Conservation (phyloP, 2,329 filamentous ascomycete genomes). For the Phyllosticta citrichinensis region DNA sequence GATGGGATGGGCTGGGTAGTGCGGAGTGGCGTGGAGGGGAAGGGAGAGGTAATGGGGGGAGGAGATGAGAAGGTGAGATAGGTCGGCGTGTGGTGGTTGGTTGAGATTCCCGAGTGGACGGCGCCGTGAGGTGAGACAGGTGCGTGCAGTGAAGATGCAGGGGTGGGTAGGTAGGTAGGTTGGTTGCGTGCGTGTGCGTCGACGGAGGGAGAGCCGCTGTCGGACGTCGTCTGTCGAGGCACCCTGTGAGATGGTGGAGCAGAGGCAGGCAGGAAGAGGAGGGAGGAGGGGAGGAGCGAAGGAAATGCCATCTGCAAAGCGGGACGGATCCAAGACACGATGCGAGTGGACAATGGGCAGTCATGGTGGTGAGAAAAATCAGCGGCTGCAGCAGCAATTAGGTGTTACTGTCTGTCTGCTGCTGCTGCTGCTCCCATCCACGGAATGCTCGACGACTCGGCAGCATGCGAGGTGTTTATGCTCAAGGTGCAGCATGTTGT, state of each 20-base stretch:
- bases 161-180: too few species aligned
- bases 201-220: not conserved
- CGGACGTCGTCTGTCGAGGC: too few species aligned
- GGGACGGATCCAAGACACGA: not conserved
- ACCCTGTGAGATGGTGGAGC: too few species aligned
- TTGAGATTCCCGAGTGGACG: not conserved
- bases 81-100: not conserved
- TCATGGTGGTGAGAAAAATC: constrained; percentile 8
- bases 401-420: not conserved
- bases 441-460: not conserved
- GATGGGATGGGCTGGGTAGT: not conserved
- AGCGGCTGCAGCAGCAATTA: not conserved
- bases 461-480: not conserved
- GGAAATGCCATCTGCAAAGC: too few species aligned
- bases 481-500: not conserved
- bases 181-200: not conserved
- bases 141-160: not conserved
- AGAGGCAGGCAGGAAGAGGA: too few species aligned
- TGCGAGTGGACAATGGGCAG: not conserved
- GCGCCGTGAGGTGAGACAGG: not conserved
- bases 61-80: not conserved
- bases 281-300: too few species aligned
- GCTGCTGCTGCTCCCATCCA: not conserved
- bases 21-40: not conserved
- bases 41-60: not conserved